Percentiles rank a stretch among this genome's conserved stretches.
Conservation (phyloP, 2,329 filamentous ascomycete genomes). For the Fusarium zealandicum region DNA sequence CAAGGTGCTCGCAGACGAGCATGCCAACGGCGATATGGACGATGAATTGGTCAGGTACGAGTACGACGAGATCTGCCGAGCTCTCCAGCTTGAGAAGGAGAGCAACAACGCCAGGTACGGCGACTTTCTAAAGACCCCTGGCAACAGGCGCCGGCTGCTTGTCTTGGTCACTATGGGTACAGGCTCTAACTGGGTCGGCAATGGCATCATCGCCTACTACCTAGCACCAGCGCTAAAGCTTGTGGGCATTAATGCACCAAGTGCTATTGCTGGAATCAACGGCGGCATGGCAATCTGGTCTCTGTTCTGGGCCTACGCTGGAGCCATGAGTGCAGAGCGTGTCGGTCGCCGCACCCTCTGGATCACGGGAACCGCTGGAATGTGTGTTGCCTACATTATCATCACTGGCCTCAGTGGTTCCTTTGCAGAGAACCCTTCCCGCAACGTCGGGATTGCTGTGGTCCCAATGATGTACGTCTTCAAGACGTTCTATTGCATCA, state of each 20-base stretch:
- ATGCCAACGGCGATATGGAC: constrained; percentile 64
- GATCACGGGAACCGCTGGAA: constrained; percentile 18
- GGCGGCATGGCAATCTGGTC: constrained; percentile 32
- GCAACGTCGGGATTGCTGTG: constrained; percentile 18
- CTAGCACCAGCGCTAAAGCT: constrained; percentile 58
- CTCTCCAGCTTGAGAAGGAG: constrained; percentile 63
- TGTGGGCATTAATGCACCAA: constrained; percentile 19
- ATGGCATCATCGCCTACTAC: constrained; percentile 70
- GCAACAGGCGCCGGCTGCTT: constrained; percentile 68
- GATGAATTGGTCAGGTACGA: constrained; percentile 69
- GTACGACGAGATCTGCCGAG: constrained; percentile 68
- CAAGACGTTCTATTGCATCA: constrained; percentile 35
- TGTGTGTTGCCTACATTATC: constrained; percentile 15
- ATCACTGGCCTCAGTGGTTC: constrained; percentile 11
- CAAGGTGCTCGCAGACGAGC: constrained; percentile 66
- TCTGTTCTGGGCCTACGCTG: constrained; percentile 16
- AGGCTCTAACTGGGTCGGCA: constrained; percentile 71
- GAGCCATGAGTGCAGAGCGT: constrained; percentile 22
- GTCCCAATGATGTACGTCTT: constrained; percentile 28
- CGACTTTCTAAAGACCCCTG: constrained; percentile 66
- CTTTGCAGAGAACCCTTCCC: constrained; percentile 17
- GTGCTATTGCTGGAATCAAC: constrained; percentile 23
- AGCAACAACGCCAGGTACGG: constrained; percentile 59
- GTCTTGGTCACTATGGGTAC: constrained; percentile 68
- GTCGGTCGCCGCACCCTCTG: constrained; percentile 24